A percentile compares a stretch with the other conserved stretches of the same genome.
phyloP scores from a whole-genome alignment of 1,139 yeast genomes.

The Taphrina betulina region DNA sequence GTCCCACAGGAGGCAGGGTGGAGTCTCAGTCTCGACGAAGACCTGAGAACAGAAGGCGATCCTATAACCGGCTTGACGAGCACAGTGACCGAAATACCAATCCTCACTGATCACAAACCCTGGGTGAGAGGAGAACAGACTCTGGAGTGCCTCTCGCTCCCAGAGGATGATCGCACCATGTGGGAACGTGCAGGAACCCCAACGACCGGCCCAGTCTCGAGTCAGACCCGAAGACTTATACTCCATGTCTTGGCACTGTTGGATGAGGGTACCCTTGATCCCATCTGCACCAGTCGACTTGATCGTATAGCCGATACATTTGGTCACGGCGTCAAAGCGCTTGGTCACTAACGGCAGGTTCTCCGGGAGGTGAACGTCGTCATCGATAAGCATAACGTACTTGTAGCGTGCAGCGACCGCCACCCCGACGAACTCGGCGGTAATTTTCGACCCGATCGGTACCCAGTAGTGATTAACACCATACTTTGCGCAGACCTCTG shows the following conservation, averaged over 20 bases:
- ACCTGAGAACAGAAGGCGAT: conserved; percentile 18
- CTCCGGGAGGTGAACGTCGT: conserved; percentile 18
- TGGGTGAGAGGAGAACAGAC: conserved; percentile 22
- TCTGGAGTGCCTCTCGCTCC: conserved; percentile 25
- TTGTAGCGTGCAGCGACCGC: conserved; percentile 18
- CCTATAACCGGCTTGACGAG: conserved; percentile 16
- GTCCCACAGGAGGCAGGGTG: conserved; percentile 17
- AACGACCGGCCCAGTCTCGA: conserved; percentile 4
- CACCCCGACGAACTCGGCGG: conserved; percentile 14
- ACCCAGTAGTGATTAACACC: conserved; percentile 28
- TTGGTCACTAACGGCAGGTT: conserved; percentile 15
- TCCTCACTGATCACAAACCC: conserved; percentile 18
- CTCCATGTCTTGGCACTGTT: conserved; percentile 28
- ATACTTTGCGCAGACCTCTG: conserved; percentile 20
- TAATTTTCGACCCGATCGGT: conserved; percentile 18
- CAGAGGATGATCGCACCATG: conserved; percentile 23
- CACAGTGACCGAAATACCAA: conserved; percentile 24
- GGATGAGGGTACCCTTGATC: conserved; percentile 16
- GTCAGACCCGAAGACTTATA: conserved; percentile 18
- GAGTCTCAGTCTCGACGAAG: conserved; percentile 29
- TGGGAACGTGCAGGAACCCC: conserved; percentile 15
- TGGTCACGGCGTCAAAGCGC: conserved; percentile 3
- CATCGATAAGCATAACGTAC: conserved; percentile 27
- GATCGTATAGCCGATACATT: conserved; percentile 24
- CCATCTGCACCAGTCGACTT: conserved; percentile 25